Conservation (phyloP, 805 yeast species). For the Maudiozyma serrabonitensis region DNA sequence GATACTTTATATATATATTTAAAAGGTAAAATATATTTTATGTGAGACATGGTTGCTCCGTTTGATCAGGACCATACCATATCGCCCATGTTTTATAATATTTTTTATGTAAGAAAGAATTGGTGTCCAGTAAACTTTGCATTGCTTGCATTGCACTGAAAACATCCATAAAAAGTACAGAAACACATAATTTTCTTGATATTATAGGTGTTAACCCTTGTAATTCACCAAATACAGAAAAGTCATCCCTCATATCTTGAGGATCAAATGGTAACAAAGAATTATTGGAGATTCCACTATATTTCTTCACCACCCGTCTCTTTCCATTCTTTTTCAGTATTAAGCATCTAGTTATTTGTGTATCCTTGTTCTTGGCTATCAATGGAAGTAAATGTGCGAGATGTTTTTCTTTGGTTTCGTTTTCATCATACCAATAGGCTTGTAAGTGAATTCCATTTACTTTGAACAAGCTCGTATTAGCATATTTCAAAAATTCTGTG, state of each 20-base stretch:
- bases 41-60: slow-evolving; percentile 43
- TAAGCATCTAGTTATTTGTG: slow-evolving; percentile 36
- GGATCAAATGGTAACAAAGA: slow-evolving; percentile 40
- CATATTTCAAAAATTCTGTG: slow-evolving; percentile 40
- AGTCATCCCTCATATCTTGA: slow-evolving; percentile 38
- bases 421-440: slow-evolving; percentile 36
- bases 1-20: too few relatives aligned
- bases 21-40: neutral
- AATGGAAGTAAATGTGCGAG: neutral
- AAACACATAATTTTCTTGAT: slow-evolving; percentile 52
- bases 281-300: slow-evolving; percentile 4
- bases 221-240: slow-evolving; percentile 47
- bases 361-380: neutral
- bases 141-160: slow-evolving; percentile 53
- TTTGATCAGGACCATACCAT: slow-evolving; percentile 58
- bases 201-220: slow-evolving; percentile 58
- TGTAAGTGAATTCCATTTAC: slow-evolving; percentile 47
- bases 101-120: slow-evolving; percentile 32
- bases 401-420: neutral
- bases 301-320: slow-evolving; percentile 1
- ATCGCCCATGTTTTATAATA: slow-evolving; percentile 49
- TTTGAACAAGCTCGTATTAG: slow-evolving; percentile 42
- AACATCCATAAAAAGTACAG: slow-evolving; percentile 50
- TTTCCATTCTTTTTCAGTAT: slow-evolving; percentile 34
- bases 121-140: slow-evolving; percentile 31